A percentile compares a stretch with the other conserved stretches of the same genome.
phyloP scores from a whole-genome alignment of 108 stramenopile genomes.

The Discostella stelligeroides region DNA sequence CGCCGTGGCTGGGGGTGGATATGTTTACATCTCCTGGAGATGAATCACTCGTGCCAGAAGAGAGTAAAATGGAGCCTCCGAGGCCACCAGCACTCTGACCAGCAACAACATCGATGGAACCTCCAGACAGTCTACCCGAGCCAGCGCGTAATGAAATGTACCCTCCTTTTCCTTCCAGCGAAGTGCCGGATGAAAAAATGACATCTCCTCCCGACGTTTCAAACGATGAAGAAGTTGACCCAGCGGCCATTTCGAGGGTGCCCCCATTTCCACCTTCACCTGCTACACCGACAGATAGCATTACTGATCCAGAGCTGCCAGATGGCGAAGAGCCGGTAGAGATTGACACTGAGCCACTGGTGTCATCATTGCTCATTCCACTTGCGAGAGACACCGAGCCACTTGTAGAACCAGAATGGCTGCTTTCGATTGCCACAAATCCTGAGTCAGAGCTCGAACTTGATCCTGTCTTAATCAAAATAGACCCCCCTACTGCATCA shows the following conservation, averaged over 20 bases:
- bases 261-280: not conserved
- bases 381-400: conserved; percentile 14
- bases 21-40: not conserved
- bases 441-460: not conserved
- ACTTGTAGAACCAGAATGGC: not conserved
- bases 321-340: conserved; percentile 1
- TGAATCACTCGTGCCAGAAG: not conserved
- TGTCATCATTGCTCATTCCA: conserved; percentile 2
- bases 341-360: conserved; percentile 4
- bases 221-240: conserved; percentile 6
- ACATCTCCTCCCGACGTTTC: conserved; percentile 8
- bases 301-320: conserved; percentile 10
- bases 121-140: not conserved
- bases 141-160: not conserved
- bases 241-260: conserved; percentile 12
- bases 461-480: conserved; percentile 11
- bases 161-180: not conserved
- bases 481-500: conserved; percentile 3
- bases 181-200: conserved; percentile 4
- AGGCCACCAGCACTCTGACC: not conserved
- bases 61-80: conserved; percentile 1
- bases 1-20: not conserved
- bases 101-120: not conserved
- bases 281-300: conserved; percentile 8
- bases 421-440: not conserved